Evolutionary conservation across 345 rosid species (phyloP).

Genomic region (Eucalyptus curtisii): DNA sequence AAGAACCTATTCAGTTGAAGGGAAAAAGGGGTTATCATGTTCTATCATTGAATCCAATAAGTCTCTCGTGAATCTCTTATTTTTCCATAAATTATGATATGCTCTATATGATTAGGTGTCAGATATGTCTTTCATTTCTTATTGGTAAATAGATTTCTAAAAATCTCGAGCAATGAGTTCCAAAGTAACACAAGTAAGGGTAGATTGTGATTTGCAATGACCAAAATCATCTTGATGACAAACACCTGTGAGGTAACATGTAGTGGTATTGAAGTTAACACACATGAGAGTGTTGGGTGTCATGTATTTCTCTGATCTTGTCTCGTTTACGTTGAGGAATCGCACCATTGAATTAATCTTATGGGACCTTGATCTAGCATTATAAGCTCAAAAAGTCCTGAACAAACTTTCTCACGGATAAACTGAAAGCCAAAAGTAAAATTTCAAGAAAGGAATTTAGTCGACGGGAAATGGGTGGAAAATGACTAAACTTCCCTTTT

Average conservation of each 20-base stretch:
- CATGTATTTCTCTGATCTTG: background rate
- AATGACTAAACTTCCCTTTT: background rate
- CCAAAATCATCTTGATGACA: background rate
- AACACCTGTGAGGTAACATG: background rate
- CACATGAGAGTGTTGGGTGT: background rate
- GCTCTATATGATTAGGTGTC: background rate
- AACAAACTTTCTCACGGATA: background rate
- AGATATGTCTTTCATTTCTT: background rate
- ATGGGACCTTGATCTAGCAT: background rate
- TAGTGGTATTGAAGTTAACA: background rate
- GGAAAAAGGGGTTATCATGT: background rate
- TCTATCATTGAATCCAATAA: background rate
- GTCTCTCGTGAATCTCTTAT: background rate
- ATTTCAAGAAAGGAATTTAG: background rate
- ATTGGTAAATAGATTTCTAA: background rate
- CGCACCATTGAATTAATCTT: background rate
- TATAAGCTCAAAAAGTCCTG: background rate
- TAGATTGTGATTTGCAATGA: background rate
- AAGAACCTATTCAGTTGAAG: background rate
- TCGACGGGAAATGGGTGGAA: background rate
- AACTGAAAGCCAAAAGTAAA: background rate
- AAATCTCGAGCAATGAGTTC: background rate
- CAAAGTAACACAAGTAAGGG: accelerated
- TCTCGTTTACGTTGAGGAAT: background rate
- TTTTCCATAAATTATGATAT: background rate